A percentile compares a stretch with the other conserved stretches of the same genome.
These are phyloP conservation scores for Phtheirospermum japonicum DNA, from an alignment of 257 asterid species.

Conservation along the genomic window DNA sequence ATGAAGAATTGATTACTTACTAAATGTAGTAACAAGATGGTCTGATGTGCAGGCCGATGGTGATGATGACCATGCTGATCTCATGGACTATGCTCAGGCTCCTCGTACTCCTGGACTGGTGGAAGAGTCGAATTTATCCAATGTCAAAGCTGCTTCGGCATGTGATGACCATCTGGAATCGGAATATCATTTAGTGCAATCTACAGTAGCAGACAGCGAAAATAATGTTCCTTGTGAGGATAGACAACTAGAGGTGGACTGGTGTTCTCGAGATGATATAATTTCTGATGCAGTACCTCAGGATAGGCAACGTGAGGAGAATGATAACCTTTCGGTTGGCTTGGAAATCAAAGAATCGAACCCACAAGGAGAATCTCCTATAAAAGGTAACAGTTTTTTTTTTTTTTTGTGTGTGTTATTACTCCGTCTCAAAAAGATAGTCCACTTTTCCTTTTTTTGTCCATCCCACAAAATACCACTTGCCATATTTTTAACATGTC, in stretches of 20 bases:
- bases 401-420: too few species aligned
- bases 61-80: constrained; percentile 46
- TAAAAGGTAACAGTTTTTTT: constrained; percentile 30
- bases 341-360: constrained; percentile 34
- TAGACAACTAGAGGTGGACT: constrained; percentile 39
- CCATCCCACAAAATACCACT: too few species aligned
- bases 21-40: background rate
- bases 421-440: too few species aligned
- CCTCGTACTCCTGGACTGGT: constrained; percentile 86
- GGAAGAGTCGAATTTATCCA: constrained; percentile 76
- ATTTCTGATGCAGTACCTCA: constrained; percentile 36
- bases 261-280: constrained; percentile 38
- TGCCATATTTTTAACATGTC: too few species aligned
- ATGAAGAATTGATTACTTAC: too few species aligned
- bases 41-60: constrained; percentile 47
- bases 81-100: constrained; percentile 81
- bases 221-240: constrained; percentile 34
- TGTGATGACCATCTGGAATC: constrained; percentile 81
- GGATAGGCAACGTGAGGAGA: constrained; percentile 40
- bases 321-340: constrained; percentile 40
- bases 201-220: constrained; percentile 38
- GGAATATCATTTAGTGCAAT: constrained; percentile 49
- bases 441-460: too few species aligned
- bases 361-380: constrained; percentile 37
- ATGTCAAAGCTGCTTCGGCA: constrained; percentile 71